Percentiles rank a stretch among this genome's conserved stretches.
Conservation (phyloP, 805 yeast species). For the Candida argentea region DNA sequence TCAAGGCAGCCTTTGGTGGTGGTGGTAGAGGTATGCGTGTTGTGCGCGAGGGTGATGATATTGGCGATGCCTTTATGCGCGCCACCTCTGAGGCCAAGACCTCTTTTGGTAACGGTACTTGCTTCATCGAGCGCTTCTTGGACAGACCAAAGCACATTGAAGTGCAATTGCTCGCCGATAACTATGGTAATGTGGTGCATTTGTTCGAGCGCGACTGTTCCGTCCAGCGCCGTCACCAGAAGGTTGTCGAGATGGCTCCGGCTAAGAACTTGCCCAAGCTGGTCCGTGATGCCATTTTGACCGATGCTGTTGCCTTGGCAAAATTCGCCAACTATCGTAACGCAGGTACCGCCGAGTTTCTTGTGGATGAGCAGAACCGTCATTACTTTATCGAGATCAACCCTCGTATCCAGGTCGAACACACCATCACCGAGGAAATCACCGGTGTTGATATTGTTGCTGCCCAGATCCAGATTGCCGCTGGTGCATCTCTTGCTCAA, state of each 20-base stretch:
- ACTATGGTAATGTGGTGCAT: conserved; percentile 90
- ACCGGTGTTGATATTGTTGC: conserved; percentile 97
- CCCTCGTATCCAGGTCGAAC: conserved; percentile 97
- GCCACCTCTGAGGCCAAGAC: conserved; percentile 91
- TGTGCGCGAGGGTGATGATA: conserved; percentile 90
- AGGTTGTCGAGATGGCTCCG: conserved; percentile 97
- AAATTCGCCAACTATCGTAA: conserved; percentile 81
- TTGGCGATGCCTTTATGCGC: conserved; percentile 84
- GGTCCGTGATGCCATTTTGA: conserved; percentile 85
- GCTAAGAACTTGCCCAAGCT: conserved; percentile 77
- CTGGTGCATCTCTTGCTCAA: conserved; percentile 90
- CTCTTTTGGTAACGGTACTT: conserved; percentile 97
- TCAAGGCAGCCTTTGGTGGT: conserved; percentile 98
- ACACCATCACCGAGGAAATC: conserved; percentile 96
- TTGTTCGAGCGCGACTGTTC: conserved; percentile 97
- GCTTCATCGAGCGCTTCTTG: conserved; percentile 92
- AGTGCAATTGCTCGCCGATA: conserved; percentile 91
- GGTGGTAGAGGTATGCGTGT: conserved; percentile 99
- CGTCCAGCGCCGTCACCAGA: conserved; percentile 99
- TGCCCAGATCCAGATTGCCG: conserved; percentile 97
- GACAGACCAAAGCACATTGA: conserved; percentile 96
- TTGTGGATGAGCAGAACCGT: conserved; percentile 87
- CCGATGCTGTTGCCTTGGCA: conserved; percentile 92
- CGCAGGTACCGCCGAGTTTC: conserved; percentile 98
- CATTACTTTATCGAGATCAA: conserved; percentile 97